Evolutionary conservation across 805 yeast genomes (phyloP).

Genomic region (Saccharomyces kudriavzevii): DNA sequence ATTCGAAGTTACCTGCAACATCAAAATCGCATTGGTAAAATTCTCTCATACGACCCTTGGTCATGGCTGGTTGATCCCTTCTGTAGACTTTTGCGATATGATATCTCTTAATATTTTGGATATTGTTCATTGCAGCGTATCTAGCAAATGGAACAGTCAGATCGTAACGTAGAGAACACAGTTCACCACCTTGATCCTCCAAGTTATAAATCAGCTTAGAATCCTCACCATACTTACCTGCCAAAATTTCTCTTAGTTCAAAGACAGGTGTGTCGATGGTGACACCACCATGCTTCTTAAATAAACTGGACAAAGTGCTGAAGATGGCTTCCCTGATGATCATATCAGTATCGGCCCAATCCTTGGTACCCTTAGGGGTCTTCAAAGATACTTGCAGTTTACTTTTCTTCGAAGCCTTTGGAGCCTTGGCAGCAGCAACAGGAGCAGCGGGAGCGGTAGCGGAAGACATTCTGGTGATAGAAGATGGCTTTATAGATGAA

Average conservation of each 20-base stretch:
- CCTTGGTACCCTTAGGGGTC: slow-evolving; percentile 96
- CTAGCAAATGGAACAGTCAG: slow-evolving; percentile 98
- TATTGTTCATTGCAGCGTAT: slow-evolving; percentile 90
- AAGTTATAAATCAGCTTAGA: slow-evolving; percentile 91
- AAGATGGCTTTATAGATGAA: background rate
- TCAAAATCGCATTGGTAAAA: slow-evolving; percentile 98
- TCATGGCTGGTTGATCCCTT: slow-evolving; percentile 99
- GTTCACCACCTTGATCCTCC: slow-evolving; percentile 98
- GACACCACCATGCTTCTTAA: slow-evolving; percentile 95
- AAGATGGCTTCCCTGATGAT: slow-evolving; percentile 85
- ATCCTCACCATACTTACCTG: slow-evolving; percentile 98
- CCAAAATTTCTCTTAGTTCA: slow-evolving; percentile 86
- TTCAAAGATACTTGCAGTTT: slow-evolving; percentile 68
- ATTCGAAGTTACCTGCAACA: slow-evolving; percentile 85
- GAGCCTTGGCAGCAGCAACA: slow-evolving; percentile 11
- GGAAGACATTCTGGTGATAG: background rate
- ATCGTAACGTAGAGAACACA: slow-evolving; percentile 91
- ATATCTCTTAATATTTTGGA: slow-evolving; percentile 82
- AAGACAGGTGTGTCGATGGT: slow-evolving; percentile 98
- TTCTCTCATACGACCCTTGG: slow-evolving; percentile 99
- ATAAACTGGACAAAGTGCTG: slow-evolving; percentile 57
- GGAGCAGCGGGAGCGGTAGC: background rate
- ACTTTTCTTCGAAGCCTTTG: slow-evolving; percentile 30
- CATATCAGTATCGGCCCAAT: slow-evolving; percentile 98
- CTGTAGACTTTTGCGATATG: slow-evolving; percentile 98